Base-by-base conservation (phyloP, 1,284 basidiomycete species). In the Marasmius sp. region DNA sequence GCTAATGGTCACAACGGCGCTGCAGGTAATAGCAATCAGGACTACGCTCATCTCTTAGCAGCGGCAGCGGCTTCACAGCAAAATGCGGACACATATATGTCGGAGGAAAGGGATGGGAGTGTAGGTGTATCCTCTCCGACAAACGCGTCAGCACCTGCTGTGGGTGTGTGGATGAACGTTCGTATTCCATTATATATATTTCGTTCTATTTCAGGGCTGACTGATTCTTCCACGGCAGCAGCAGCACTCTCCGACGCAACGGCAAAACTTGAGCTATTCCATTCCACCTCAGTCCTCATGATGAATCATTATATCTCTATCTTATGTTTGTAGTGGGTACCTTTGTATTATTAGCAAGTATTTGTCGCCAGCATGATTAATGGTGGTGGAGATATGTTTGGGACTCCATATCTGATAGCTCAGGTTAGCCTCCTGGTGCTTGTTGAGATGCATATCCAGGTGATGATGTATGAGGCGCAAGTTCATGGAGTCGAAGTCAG, bases 91-190 rank as follows among this genome's bases (percentile, higher is more conserved):
- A 78, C 83, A 59, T 89, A 81, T 65, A 85, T 91, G 77, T 77
- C 84, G 48, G 88, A 90, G 71, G 88, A 90, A 74, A 84, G 84
- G 63, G 81, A 85, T 61, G 54, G 41, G 2, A 41, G 34, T 49
- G 20, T 27, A 34, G 22, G 16, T 39, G 50, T 36, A 33, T 27
- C 34, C 7, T 27, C 50, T 22, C 22, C 50, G 34, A 54, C 52
- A 38, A 37, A 22, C 50, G 3, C 20, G 14, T 52, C 48, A 50
- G 14, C 50, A 22, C 27, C 50, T 27, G 14, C 50, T 36, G 34
- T 54, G 10, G 22, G 47, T 33, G 48, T 61, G 14, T 57, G 60
- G 58, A 51, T 43, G 20, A 56, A 57, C 39, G 47, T 49, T n/a
- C 16, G 45, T 43, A 12, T n/a, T 6, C 41, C 41, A n/a, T 43